These are phyloP conservation scores for Pezicula rhizophila DNA, from an alignment of 2,329 filamentous ascomycete species.

Conservation along the genomic window DNA sequence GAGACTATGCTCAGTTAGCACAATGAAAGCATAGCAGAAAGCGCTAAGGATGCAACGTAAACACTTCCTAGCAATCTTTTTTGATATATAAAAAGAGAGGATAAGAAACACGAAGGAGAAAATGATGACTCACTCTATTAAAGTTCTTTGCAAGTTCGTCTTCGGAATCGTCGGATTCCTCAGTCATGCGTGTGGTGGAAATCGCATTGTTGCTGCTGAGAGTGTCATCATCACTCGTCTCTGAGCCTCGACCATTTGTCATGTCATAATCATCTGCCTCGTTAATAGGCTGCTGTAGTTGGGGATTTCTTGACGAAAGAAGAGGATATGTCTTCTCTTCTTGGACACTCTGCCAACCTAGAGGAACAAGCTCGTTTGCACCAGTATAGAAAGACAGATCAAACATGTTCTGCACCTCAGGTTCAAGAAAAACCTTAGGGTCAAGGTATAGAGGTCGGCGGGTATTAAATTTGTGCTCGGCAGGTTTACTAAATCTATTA, in stretches of 20 bases:
- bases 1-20: constrained; percentile 25
- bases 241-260: constrained; percentile 34
- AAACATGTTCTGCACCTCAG: constrained; percentile 66
- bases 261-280: constrained; percentile 17
- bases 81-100: too few species aligned
- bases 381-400: constrained; percentile 60
- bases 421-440: constrained; percentile 51
- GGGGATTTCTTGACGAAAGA: constrained; percentile 39
- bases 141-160: constrained; percentile 16
- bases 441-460: constrained; percentile 46
- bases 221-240: constrained; percentile 43
- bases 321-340: constrained; percentile 49
- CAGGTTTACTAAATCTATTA: constrained; percentile 1
- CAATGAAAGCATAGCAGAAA: neutral
- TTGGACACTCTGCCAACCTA: constrained; percentile 60
- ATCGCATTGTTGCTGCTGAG: constrained; percentile 13
- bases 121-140: constrained; percentile 16
- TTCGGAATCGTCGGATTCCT: constrained; percentile 55
- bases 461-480: constrained; percentile 17
- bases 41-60: too few species aligned
- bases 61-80: neutral
- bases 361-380: constrained; percentile 55
- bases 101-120: neutral
- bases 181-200: constrained; percentile 44
- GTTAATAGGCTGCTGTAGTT: constrained; percentile 13